Evolutionary conservation across 257 asterid species (phyloP).

Genomic region (Solanum bulbocastanum): DNA sequence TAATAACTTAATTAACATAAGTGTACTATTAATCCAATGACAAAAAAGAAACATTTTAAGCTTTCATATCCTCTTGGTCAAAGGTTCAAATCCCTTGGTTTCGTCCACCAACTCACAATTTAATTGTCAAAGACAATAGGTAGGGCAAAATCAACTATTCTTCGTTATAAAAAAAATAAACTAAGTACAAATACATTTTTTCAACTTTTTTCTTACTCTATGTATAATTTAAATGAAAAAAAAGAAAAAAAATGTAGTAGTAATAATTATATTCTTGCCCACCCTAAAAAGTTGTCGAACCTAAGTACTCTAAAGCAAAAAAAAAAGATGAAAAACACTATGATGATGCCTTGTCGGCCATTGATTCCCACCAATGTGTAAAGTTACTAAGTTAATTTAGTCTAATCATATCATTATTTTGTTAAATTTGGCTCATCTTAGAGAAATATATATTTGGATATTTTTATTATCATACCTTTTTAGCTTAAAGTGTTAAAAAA

Average conservation of each 20-base stretch:
- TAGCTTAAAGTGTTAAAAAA: background rate
- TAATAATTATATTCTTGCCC: slow-evolving; percentile 9
- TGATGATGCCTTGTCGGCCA: slow-evolving; percentile 63
- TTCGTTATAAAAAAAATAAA: background rate
- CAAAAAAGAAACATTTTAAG: background rate
- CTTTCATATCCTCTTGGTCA: background rate
- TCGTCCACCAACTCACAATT: background rate
- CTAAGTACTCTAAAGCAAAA: slow-evolving; percentile 15
- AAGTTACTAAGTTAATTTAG: background rate
- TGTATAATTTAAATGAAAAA: background rate
- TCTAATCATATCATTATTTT: background rate
- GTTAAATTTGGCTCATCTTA: background rate
- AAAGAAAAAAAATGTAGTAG: background rate
- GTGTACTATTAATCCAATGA: background rate
- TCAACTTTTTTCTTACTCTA: background rate
- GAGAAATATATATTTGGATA: background rate
- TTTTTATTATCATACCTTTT: background rate
- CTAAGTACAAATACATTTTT: background rate
- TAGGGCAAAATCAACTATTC: background rate
- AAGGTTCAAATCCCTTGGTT: background rate
- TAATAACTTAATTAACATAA: background rate
- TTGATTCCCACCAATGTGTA: slow-evolving; percentile 12
- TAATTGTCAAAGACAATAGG: background rate
- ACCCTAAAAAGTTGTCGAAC: slow-evolving; percentile 10
- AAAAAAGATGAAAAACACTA: slow-evolving; percentile 22